Base-by-base conservation (phyloP, 2,329 filamentous ascomycete species). In the Cercospora sp. region DNA sequence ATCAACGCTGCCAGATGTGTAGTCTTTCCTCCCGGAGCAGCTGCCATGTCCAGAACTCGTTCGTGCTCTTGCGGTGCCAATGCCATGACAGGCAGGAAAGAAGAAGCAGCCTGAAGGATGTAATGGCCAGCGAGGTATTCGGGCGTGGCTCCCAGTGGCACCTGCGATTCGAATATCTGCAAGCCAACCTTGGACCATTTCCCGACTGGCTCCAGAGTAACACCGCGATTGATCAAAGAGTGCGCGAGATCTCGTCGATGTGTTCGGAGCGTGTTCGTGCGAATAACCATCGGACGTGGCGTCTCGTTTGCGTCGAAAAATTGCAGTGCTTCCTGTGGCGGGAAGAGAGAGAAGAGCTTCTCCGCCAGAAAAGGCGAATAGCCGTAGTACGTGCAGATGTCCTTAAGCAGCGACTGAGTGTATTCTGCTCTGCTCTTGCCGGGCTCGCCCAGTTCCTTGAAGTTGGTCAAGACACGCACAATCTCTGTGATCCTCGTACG, bases 281-380 rank as follows among this genome's bases (percentile, higher is more conserved):
- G 90, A 78, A 99, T 96, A 72, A 99, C 95, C 67, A 99, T 90
- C 3, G 95, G 95, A 62, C 95, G 89, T 13, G 93, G 89, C 30
- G 92, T 93, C 82, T 99, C 95, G 88, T 99, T 99, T 75, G 94
- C 94, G 82, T 99, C 95, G 83, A 99, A 98, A 82, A 99, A 99
- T 64, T 94, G 94, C 74, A 98, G 96, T 0, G 95, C 95, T 82
- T 99, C 95, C 74, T 91, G 90, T 0, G 95, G 92, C 1, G 93
- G 89, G 82, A 99, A 98, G 6, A 99, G 88, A 77, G 91, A 90
- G 83, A 94, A 93, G 16, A 99, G 89, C 85, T 98, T 99, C 81
- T 97, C 92, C 4, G 94, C 95, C n/a, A 99, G 86, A 81, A 91
- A 98, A 42, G 91, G 88, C 3, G 92, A 96, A 84, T 99, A 99